Conservation (phyloP, 2,329 filamentous ascomycete genomes). For the Scopulariopsis brevicaulis region DNA sequence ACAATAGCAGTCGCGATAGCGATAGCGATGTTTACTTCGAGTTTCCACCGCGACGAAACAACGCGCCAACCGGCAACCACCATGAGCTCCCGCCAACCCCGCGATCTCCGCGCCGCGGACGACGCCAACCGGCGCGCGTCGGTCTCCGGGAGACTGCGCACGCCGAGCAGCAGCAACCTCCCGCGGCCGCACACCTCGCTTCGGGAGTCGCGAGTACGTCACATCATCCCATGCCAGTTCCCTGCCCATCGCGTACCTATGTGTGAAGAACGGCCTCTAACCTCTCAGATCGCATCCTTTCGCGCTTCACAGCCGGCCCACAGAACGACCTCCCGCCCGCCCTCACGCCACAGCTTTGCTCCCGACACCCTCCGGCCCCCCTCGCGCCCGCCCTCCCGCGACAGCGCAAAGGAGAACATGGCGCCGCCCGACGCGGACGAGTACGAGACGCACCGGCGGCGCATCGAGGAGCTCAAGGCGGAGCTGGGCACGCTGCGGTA, state of each 20-base stretch:
- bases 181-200: constrained; percentile 22
- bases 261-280: not conserved
- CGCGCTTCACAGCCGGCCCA: constrained; percentile 44
- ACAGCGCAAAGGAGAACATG: constrained; percentile 49
- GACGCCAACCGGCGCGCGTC: constrained; percentile 18
- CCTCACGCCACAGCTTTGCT: constrained; percentile 26
- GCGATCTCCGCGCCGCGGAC: constrained; percentile 12
- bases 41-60: not conserved
- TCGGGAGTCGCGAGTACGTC: constrained; percentile 26
- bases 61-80: constrained; percentile 3
- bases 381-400: constrained; percentile 41
- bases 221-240: not conserved
- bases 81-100: constrained; percentile 22
- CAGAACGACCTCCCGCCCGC: constrained; percentile 20
- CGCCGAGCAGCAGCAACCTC: constrained; percentile 15
- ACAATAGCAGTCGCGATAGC: not conserved
- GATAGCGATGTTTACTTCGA: not conserved
- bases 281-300: constrained; percentile 27
- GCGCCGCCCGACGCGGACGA: constrained; percentile 46
- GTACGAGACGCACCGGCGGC: constrained; percentile 44
- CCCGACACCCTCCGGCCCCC: constrained; percentile 27
- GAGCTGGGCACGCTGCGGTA: constrained; percentile 83
- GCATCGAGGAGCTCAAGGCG: constrained; percentile 71
- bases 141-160: constrained; percentile 18
- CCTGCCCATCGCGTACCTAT: constrained; percentile 4